These are phyloP conservation scores for Ilex asprella DNA, from an alignment of 257 asterid species.

Conservation along the genomic window DNA sequence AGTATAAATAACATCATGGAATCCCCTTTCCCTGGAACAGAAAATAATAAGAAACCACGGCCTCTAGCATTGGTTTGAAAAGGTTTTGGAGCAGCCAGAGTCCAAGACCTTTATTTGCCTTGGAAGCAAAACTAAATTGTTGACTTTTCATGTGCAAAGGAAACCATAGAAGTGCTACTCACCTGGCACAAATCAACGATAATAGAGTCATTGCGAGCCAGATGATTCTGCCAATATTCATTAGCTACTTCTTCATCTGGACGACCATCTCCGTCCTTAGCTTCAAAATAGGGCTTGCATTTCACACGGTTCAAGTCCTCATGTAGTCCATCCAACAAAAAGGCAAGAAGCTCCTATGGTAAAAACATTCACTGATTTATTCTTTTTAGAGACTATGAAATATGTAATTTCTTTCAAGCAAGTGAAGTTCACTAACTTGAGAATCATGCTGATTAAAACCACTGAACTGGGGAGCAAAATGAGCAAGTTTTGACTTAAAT, in stretches of 20 bases:
- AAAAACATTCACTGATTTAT: constrained; percentile 7
- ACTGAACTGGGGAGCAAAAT: constrained; percentile 94
- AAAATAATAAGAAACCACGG: too few species aligned
- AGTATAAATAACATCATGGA: too few species aligned
- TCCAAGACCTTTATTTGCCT: neutral
- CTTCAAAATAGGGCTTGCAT: constrained; percentile 85
- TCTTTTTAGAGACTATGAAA: constrained; percentile 8
- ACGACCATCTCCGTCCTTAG: constrained; percentile 77
- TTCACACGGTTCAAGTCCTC: constrained; percentile 98
- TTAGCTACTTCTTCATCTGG: constrained; percentile 88
- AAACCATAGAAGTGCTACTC: constrained; percentile 17
- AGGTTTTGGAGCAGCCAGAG: neutral
- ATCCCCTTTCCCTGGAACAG: too few species aligned
- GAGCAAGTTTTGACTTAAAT: constrained; percentile 85
- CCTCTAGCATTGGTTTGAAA: too few species aligned
- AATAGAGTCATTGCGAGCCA: constrained; percentile 94
- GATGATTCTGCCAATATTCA: constrained; percentile 89
- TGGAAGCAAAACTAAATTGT: too few species aligned
- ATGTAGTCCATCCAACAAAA: constrained; percentile 93
- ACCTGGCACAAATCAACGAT: constrained; percentile 97
- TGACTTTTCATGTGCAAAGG: neutral
- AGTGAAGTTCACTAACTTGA: constrained; percentile 53
- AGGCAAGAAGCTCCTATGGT: constrained; percentile 85
- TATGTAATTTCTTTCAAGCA: neutral
- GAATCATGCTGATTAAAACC: constrained; percentile 98